Percentiles rank a stretch among this genome's conserved stretches.
phyloP scores from a whole-genome alignment of 345 rosid species.

The Stellera chamaejasme region DNA sequence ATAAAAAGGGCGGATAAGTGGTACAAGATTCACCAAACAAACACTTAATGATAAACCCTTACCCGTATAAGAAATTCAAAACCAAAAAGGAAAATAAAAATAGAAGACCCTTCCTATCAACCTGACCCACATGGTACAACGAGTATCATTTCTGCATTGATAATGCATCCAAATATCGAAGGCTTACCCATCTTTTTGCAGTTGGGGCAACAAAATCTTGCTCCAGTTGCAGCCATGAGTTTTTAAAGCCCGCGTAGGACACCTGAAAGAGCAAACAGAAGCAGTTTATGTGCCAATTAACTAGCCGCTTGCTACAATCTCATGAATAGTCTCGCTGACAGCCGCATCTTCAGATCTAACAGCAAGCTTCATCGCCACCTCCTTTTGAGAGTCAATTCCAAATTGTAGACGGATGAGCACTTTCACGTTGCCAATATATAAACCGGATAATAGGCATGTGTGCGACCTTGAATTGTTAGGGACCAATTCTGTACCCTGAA shows the following conservation, averaged over 20 bases:
- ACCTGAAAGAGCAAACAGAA: neutral
- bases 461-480: slow-evolving; percentile 92
- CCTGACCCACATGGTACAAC: slow-evolving; percentile 22
- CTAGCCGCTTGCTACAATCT: slow-evolving; percentile 78
- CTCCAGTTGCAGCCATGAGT: slow-evolving; percentile 8
- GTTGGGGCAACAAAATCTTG: slow-evolving; percentile 13
- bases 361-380: slow-evolving; percentile 81
- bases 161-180: neutral
- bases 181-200: slow-evolving; percentile 6
- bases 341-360: slow-evolving; percentile 79
- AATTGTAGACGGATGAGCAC: slow-evolving; percentile 80
- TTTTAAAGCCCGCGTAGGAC: slow-evolving; percentile 5
- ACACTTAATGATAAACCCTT: slow-evolving; percentile 13
- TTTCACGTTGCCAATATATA: slow-evolving; percentile 75
- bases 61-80: slow-evolving; percentile 1
- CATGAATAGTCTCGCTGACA: slow-evolving; percentile 81
- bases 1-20: too few species aligned
- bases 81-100: neutral
- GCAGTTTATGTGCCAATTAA: neutral
- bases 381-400: slow-evolving; percentile 76
- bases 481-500: slow-evolving; percentile 81
- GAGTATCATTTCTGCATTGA: slow-evolving; percentile 11
- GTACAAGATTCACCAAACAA: too few species aligned
- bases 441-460: slow-evolving; percentile 78
- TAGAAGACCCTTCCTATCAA: slow-evolving; percentile 1